Base-by-base conservation (phyloP, 371 early-diverging fungal species). In the Mortierella sp. region DNA sequence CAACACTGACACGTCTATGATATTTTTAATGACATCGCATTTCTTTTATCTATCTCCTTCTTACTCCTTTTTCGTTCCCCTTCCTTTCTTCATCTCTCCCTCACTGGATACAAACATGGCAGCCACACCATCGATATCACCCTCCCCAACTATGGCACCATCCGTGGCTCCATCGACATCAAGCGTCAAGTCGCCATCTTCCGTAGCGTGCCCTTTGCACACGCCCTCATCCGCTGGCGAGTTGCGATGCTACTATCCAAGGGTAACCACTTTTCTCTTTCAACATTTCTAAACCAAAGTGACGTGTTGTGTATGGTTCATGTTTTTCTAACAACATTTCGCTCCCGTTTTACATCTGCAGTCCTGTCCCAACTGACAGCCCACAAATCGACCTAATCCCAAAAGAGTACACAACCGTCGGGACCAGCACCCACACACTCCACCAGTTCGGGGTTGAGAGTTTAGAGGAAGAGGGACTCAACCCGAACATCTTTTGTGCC, bases 401-500 rank as follows among this genome's bases (percentile, higher is more conserved):
- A n/a, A n/a, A 56, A 10, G 29, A 56, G 29, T 56, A 56, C 29
- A 56, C 8, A 0, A 56, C 8, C 3, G 10, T 56, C 58, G 29
- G 58, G 0, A 27, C 56, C 3, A 56, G 56, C 56, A 56, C 8
- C 29, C 27, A 56, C 5, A 7, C 58, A 10, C 27, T 29, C 27
- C 58, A 56, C 58, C 29, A 56, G 29, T 56, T 56, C 12, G 58
- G 58, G 10, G 58, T 29, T 11, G 12, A 27, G 3, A 29, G 29
- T 27, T 56, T 12, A 29, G 85, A 81, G 27, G 58, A 79, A 35
- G 54, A 81, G 16, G 87, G 88, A 56, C 71, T 88, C 44, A 82
- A 87, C 38, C 44, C 84, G n/a, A 87, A 88, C 72, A 80, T 87
- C 14, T 83, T 83, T 51, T 79, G 83, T 82, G 4, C 87, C 79